These are phyloP conservation scores for Cordyceps farinosa DNA, from an alignment of 2,329 filamentous ascomycete species.

Conservation along the genomic window DNA sequence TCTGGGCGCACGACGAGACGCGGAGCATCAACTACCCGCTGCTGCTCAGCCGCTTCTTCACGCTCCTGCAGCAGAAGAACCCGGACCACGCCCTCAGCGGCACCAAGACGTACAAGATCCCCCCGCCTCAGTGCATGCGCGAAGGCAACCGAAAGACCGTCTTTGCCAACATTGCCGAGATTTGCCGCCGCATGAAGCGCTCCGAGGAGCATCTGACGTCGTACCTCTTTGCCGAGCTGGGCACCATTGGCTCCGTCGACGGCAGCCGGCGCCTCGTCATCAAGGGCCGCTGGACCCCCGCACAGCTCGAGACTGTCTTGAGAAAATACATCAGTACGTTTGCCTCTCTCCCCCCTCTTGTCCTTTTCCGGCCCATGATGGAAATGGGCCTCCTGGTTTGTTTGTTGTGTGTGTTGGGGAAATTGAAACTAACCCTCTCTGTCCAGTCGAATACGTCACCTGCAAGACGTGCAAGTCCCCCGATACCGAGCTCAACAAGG, in stretches of 20 bases:
- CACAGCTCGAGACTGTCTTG: conserved; percentile 96
- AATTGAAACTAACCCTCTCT: conserved; percentile 28
- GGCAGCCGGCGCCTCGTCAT: conserved; percentile 91
- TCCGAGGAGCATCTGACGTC: conserved; percentile 96
- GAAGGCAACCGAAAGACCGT: conserved; percentile 99
- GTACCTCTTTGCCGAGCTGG: conserved; percentile 96
- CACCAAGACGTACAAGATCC: conserved; percentile 97
- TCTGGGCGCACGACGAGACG: conserved; percentile 80
- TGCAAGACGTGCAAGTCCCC: conserved; percentile 97
- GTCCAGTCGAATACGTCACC: conserved; percentile 85
- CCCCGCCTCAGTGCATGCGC: conserved; percentile 94
- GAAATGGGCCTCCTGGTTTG: neutral
- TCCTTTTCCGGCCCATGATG: neutral
- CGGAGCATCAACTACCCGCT: conserved; percentile 78
- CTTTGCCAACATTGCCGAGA: conserved; percentile 98
- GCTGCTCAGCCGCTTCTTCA: conserved; percentile 90
- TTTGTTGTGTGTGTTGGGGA: neutral
- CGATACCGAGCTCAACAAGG: conserved; percentile 95
- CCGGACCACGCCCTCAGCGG: conserved; percentile 88
- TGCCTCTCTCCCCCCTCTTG: neutral
- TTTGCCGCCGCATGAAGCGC: conserved; percentile 99
- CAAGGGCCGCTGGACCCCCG: conserved; percentile 99
- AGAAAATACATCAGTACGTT: conserved; percentile 86
- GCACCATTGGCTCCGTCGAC: conserved; percentile 93
- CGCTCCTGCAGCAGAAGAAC: conserved; percentile 90